Evolutionary conservation across 2,329 filamentous ascomycete species (phyloP), one percentile per base, ranked within the genome.

Genomic region (Lachnum nothofagi): DNA sequence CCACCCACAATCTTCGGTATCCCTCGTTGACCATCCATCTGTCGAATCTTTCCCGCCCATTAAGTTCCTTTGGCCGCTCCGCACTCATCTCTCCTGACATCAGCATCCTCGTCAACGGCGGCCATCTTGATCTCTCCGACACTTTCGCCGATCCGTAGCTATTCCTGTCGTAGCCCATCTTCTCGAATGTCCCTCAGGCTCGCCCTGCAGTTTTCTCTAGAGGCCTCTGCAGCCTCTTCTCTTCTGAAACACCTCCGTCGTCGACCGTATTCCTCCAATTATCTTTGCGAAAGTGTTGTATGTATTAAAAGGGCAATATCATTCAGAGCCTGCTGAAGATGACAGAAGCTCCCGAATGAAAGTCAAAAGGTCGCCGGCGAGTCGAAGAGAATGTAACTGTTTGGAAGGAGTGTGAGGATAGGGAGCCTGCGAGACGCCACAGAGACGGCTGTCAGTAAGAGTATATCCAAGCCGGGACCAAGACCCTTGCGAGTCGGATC

Each of bases 1-100:
- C 16, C 47, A 78, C 84, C 49, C 75, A 89, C 81, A 91, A 76
- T 80, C 86, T 76, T 65, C 86, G 78, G 66, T 89, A 90, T 52
- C 88, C 88, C 66, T 91, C 88, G 65, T 91, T 91, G 53, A 91
- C 85, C 87, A 93, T 91, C 88, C 88, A 93, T 57, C 83, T 76
- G 67, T 91, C 85, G 63, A 91, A 85, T 65, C 79, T 85, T 67
- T 91, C 85, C 63, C 79, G 78, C 54, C 79, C 68, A 20, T 80
- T 81, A 59, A 91, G 71, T 48, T 83, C 77, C 64, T 82, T 82
- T 58, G 85, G 82, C 62, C 74, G 78, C 65, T 89, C 84, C 61
- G 83, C 82, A 46, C 82, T 88, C 79, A 91, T 86, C 71, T 90
- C 85, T 42, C 87, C 86, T 48, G 87, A 89, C 66, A 91, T 78